Conservation (phyloP, 495 filamentous ascomycete genomes). For the Parathielavia appendiculata region DNA sequence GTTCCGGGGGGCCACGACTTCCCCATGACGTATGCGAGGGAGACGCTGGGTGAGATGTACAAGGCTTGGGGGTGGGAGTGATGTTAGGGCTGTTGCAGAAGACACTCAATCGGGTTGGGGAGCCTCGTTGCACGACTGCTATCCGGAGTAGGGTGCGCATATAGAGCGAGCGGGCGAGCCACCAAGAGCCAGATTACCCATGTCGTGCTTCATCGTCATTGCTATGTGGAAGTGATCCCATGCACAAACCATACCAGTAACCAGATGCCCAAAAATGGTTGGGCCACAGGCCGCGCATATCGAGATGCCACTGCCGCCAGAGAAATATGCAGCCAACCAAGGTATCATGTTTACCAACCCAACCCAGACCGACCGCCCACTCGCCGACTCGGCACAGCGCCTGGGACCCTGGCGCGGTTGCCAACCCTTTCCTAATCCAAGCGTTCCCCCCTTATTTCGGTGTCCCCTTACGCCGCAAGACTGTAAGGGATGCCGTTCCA, state of each 20-base stretch:
- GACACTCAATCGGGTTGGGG: not conserved
- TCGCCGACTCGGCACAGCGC: not conserved
- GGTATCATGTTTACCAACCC: constrained; percentile 10
- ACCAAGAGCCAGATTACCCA: not conserved
- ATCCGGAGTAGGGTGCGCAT: too few relatives aligned
- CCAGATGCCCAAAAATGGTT: constrained; percentile 8
- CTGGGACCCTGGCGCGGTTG: constrained; percentile 2
- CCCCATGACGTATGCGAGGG: constrained; percentile 39
- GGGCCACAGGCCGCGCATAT: constrained; percentile 17
- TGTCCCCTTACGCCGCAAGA: not conserved
- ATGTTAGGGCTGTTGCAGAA: too few relatives aligned
- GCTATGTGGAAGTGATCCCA: constrained; percentile 17
- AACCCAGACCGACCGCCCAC: constrained; percentile 2
- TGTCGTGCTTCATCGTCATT: not conserved
- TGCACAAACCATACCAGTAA: not conserved
- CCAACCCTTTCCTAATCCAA: not conserved
- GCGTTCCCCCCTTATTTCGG: not conserved
- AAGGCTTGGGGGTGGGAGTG: constrained; percentile 33
- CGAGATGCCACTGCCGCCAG: constrained; percentile 14
- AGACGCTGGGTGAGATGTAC: constrained; percentile 39
- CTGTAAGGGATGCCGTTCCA: not conserved
- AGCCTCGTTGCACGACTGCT: too few relatives aligned
- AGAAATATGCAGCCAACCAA: constrained; percentile 15
- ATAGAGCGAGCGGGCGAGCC: too few relatives aligned
- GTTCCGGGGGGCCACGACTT: constrained; percentile 50